Base-by-base conservation (phyloP, 2,329 filamentous ascomycete genomes). In the Beauveria asiatica region DNA sequence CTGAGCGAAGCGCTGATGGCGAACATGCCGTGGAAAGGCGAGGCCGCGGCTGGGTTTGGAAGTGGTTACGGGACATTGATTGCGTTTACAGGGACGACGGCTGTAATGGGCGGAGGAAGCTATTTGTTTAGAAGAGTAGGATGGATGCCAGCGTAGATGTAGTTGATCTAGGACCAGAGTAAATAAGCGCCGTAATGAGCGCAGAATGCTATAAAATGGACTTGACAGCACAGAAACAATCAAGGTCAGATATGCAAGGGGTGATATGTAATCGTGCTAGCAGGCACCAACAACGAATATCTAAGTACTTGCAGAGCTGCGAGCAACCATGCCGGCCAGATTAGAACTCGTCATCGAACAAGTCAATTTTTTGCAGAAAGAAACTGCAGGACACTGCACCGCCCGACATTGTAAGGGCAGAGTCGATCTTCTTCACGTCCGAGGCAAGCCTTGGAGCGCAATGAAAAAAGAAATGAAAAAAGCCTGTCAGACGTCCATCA, bases 401-500 rank as follows among this genome's bases (percentile, higher is more conserved):
- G 23, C 23, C 23, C 25, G 25, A 27, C 7, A 27, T 9, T 30
- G 27, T 3, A 11, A 11, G 3, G 45, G 48, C 41, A 42, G 17
- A 19, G 41, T 53, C 19, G 16, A 73, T 79, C 80, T 83, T 84
- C 83, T 70, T 83, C 78, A 70, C 76, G 63, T 61, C 78, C 72
- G 67, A 68, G 73, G 76, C 71, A 71, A 75, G 76, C 79, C 73
- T 75, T 66, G 69, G 72, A 67, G n/a, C 71, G 74, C 70, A 83
- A 81, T 75, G 79, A 83, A 84, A 84, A 77, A 77, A 69, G 64
- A 70, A 66, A 69, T 16, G 70, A 74, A 79, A 81, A 71, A 67
- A 73, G 74, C 81, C 89, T 90, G 90, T 93, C 90, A 94, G 90
- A 92, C 88, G 83, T 89, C 87, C 88, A 81, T 88, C 88, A 80